phyloP scores from a whole-genome alignment of 2,329 filamentous ascomycete species.

The Ceratocystis cacaofunesta region DNA sequence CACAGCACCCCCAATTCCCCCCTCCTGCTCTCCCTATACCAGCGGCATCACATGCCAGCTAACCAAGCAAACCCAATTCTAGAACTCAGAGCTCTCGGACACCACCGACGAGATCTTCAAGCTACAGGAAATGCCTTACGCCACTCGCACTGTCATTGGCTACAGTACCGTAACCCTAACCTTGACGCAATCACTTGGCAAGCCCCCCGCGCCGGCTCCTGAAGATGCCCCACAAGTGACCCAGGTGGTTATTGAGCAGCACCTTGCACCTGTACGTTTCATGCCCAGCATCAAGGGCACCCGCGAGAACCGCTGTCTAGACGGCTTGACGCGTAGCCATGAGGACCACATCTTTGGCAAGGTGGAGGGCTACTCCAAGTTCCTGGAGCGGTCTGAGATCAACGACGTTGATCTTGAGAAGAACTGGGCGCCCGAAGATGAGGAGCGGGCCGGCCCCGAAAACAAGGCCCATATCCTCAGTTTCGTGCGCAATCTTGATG shows the following conservation, averaged over 20 bases:
- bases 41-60: neutral
- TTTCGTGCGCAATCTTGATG: slow-evolving; percentile 37
- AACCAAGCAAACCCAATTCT: neutral
- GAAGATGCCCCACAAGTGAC: slow-evolving; percentile 30
- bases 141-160: slow-evolving; percentile 57
- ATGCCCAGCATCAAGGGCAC: slow-evolving; percentile 47
- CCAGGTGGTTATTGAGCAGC: slow-evolving; percentile 60
- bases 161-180: slow-evolving; percentile 54
- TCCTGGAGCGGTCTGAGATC: slow-evolving; percentile 33
- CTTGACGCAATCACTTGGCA: slow-evolving; percentile 39
- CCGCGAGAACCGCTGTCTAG: slow-evolving; percentile 39
- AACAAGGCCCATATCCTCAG: slow-evolving; percentile 52
- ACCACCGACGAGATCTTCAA: slow-evolving; percentile 51
- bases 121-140: slow-evolving; percentile 57
- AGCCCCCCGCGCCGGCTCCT: slow-evolving; percentile 27
- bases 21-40: neutral
- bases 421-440: slow-evolving; percentile 44
- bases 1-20: neutral
- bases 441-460: slow-evolving; percentile 35
- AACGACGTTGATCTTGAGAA: slow-evolving; percentile 41
- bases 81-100: slow-evolving; percentile 67
- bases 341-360: slow-evolving; percentile 66
- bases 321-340: slow-evolving; percentile 44
- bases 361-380: slow-evolving; percentile 46
- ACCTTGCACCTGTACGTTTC: slow-evolving; percentile 38